phyloP scores from a whole-genome alignment of 495 filamentous ascomycete genomes.

The Aspergillus hancockii region DNA sequence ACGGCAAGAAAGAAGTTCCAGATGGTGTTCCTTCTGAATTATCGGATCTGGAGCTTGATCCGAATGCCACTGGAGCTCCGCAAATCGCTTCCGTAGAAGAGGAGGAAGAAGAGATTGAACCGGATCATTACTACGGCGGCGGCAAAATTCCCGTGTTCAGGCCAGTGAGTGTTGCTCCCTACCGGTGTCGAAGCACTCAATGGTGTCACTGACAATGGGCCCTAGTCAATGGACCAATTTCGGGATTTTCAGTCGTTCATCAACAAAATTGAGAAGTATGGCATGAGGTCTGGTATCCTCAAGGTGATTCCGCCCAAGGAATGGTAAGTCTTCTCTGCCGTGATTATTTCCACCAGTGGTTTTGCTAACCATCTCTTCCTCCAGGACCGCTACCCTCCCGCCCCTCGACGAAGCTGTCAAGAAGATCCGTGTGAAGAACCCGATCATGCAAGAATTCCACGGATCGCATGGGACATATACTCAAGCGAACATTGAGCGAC shows the following conservation, averaged over 20 bases:
- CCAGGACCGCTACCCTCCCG: slow-evolving; percentile 70
- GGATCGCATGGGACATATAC: slow-evolving; percentile 91
- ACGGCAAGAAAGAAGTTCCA: slow-evolving; percentile 44
- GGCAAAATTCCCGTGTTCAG: slow-evolving; percentile 93
- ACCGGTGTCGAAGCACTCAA: neutral
- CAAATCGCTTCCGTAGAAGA: slow-evolving; percentile 35
- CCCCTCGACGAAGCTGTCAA: slow-evolving; percentile 83
- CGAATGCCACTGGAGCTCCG: slow-evolving; percentile 26
- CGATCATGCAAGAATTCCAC: slow-evolving; percentile 96
- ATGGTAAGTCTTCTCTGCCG: slow-evolving; percentile 62
- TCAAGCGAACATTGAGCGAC: slow-evolving; percentile 93
- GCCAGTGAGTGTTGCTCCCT: slow-evolving; percentile 59
- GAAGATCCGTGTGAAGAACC: slow-evolving; percentile 89
- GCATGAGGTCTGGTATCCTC: slow-evolving; percentile 95
- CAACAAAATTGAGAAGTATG: slow-evolving; percentile 85
- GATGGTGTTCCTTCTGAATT: slow-evolving; percentile 47
- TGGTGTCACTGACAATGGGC: slow-evolving; percentile 21
- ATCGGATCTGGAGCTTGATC: slow-evolving; percentile 49
- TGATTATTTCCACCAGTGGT: neutral
- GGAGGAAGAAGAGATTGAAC: slow-evolving; percentile 71
- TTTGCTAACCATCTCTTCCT: slow-evolving; percentile 3
- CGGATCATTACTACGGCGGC: slow-evolving; percentile 82
- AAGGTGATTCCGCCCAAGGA: slow-evolving; percentile 93
- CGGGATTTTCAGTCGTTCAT: slow-evolving; percentile 86
- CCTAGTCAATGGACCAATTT: slow-evolving; percentile 87